phyloP scores from a whole-genome alignment of 306 rosid genomes.

The Sophora flavescens region DNA sequence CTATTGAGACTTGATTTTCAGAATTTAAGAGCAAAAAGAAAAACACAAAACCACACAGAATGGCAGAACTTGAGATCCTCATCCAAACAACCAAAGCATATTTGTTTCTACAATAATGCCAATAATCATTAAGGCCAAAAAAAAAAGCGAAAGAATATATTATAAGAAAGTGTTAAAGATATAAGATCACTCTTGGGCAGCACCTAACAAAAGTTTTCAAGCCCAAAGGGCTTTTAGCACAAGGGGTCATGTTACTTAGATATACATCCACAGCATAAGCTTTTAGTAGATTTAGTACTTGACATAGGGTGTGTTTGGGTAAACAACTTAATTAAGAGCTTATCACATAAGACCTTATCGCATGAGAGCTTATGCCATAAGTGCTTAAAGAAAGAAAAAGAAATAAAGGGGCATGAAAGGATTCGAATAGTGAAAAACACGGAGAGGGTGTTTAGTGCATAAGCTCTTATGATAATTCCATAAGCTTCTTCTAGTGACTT shows the following conservation, averaged over 20 bases:
- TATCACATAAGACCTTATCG: no score
- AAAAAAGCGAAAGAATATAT: neutral
- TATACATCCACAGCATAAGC: neutral
- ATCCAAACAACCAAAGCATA: constrained; percentile 18
- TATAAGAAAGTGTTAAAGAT: neutral
- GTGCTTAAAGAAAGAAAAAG: no score
- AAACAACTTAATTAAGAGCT: no score
- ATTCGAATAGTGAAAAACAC: no score
- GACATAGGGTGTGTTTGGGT: no score
- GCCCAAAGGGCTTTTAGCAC: neutral
- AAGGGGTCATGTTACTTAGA: neutral
- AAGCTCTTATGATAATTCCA: no score
- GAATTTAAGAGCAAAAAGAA: neutral
- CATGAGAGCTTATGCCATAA: no score
- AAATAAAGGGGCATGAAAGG: no score
- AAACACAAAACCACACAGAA: neutral
- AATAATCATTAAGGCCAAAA: neutral
- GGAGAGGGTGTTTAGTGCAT: no score
- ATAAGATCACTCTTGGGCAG: neutral
- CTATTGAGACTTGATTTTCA: constrained; percentile 1
- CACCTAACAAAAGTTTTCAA: neutral
- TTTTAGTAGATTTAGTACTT: neutral
- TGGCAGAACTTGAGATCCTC: neutral
- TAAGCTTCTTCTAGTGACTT: no score
- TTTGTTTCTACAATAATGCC: constrained; percentile 4